phyloP scores from a whole-genome alignment of 2,329 filamentous ascomycete species.

The Colletotrichum sp. region DNA sequence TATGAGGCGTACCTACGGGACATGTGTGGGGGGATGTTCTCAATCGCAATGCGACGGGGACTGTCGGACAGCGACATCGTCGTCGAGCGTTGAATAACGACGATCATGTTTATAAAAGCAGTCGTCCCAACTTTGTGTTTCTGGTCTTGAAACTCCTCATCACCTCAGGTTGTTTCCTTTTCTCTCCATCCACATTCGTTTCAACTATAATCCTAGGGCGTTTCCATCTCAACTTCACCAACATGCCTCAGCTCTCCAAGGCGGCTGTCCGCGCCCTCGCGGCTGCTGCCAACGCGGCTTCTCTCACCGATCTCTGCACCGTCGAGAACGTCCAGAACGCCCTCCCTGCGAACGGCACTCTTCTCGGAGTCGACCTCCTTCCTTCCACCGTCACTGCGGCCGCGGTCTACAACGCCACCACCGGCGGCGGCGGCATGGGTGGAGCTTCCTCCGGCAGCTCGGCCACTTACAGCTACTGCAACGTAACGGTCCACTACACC shows the following conservation, averaged over 20 bases:
- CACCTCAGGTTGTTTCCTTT: neutral
- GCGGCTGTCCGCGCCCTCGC: neutral
- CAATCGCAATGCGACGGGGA: neutral
- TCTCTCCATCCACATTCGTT: neutral
- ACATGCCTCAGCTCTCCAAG: slow-evolving; percentile 1
- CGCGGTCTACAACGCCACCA: slow-evolving; percentile 21
- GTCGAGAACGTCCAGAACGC: slow-evolving; percentile 25
- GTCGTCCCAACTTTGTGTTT: neutral
- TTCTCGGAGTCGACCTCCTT: slow-evolving; percentile 30
- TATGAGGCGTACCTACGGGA: slow-evolving; percentile 2
- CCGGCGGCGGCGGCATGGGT: slow-evolving; percentile 29
- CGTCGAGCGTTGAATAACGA: neutral
- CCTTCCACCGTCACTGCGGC: neutral
- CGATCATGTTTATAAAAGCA: neutral
- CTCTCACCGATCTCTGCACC: slow-evolving; percentile 25
- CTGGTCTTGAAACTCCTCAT: neutral
- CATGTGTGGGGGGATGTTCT: neutral
- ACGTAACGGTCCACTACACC: slow-evolving; percentile 49
- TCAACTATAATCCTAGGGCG: neutral
- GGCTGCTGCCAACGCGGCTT: slow-evolving; percentile 20
- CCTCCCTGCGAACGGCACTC: slow-evolving; percentile 26
- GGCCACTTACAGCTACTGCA: slow-evolving; percentile 44
- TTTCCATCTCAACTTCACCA: neutral
- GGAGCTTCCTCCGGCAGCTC: slow-evolving; percentile 36
- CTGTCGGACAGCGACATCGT: neutral